These are phyloP conservation scores for Trichosporon faecale DNA, from an alignment of 1,284 basidiomycete genomes.

Conservation along the genomic window DNA sequence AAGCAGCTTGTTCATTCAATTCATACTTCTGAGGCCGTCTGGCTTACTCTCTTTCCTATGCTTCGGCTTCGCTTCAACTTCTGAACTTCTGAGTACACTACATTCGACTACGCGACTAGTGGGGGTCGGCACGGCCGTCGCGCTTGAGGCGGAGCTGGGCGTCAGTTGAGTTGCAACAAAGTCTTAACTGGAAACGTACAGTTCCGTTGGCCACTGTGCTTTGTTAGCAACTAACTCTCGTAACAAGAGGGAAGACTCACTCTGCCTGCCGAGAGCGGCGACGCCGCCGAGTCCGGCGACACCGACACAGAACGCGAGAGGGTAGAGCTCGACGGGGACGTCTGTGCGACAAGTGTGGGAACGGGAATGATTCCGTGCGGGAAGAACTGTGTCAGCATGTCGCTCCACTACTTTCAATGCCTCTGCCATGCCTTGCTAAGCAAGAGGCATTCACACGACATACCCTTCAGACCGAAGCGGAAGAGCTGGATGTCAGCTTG, in stretches of 20 bases:
- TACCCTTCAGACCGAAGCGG: conserved; percentile 48
- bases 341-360: conserved; percentile 28
- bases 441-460: neutral
- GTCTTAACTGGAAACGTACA: neutral
- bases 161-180: neutral
- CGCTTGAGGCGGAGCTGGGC: conserved; percentile 22
- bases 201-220: conserved; percentile 1
- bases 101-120: neutral
- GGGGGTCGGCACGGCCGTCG: conserved; percentile 8
- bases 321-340: conserved; percentile 52
- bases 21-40: neutral
- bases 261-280: conserved; percentile 17
- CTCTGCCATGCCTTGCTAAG: neutral
- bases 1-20: neutral
- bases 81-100: neutral
- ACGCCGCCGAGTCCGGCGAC: conserved; percentile 45
- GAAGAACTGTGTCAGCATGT: neutral
- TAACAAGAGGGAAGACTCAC: conserved; percentile 14
- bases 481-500: conserved; percentile 38
- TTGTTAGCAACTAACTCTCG: neutral
- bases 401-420: neutral
- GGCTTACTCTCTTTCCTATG: neutral
- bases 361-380: neutral
- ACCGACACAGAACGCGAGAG: conserved; percentile 48
- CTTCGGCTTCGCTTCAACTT: too few species aligned